Base-by-base conservation (phyloP, 305 asterid species). In the Fraxinus xanthoxyloides region DNA sequence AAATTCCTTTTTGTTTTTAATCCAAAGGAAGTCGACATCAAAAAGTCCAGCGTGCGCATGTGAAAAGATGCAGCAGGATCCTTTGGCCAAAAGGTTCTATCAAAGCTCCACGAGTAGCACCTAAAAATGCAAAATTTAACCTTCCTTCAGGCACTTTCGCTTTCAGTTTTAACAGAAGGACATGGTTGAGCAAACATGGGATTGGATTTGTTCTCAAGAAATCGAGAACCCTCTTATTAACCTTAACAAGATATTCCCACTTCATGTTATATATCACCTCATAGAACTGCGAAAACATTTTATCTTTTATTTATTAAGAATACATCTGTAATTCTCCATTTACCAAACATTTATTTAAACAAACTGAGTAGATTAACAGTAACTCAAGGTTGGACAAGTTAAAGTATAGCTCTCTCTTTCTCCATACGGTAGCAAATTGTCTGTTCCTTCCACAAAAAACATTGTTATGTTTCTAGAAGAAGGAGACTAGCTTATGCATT, bases 391-490 rank as follows among this genome's bases (percentile, higher is more conserved):
- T 67, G 7, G 4, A 67, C 7, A 13, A 28, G 74, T 67, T 24
- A 65, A 65, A 1, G 2, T 65, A 35, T 36, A 72, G 38, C 79
- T 63, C n/a, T 75, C 30, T 73, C 81, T 56, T 84, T 77, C 80
- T 82, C 86, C 70, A 88, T 80, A 6, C 34, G 67, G 38, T 84
- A 91, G 82, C 67, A 78, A n/a, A 86, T 23, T 2, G 83, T 89
- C 56, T 61, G 79, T 72, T 92, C 95, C 87, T 84, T 88, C 98
- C 98, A 94, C 4, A 76, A 36, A 5, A n/a, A 54, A 51, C 4
- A 34, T 23, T 32, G 43, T 43, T 23, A 48, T 4, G 1, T 76
- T 13, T 46, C 38, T 15, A 28, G 7, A 0, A 30, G 63, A 15
- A 76, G 59, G 65, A 40, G 28, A 38, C 7, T 10, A 3, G 24